Evolutionary conservation across 2,329 filamentous ascomycete species (phyloP).

Genomic region (Colletotrichum caudatum): DNA sequence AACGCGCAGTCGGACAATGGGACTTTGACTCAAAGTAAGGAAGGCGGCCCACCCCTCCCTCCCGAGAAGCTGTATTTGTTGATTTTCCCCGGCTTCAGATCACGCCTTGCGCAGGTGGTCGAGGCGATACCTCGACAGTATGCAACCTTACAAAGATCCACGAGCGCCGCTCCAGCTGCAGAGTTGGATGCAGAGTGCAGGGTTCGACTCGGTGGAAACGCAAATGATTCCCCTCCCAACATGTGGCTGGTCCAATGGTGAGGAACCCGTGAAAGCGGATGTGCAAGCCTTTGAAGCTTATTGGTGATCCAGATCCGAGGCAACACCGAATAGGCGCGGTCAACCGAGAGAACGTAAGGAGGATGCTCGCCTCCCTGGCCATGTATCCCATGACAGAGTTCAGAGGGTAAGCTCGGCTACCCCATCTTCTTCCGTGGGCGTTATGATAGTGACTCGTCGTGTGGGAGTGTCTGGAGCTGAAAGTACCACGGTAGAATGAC

Average conservation of each 20-base stretch:
- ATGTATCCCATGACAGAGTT: constrained; percentile 68
- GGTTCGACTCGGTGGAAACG: constrained; percentile 76
- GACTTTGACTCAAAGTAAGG: constrained; percentile 72
- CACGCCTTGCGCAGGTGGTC: constrained; percentile 78
- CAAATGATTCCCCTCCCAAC: constrained; percentile 75
- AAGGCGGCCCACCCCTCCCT: constrained; percentile 45
- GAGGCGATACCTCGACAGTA: constrained; percentile 69
- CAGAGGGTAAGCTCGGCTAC: constrained; percentile 55
- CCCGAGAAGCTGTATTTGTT: constrained; percentile 33
- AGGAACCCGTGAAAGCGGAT: neutral
- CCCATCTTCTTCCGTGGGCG: neutral
- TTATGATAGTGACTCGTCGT: neutral
- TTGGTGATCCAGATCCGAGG: constrained; percentile 56
- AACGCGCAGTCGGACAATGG: constrained; percentile 90
- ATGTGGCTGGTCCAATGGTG: constrained; percentile 77
- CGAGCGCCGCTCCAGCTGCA: constrained; percentile 71
- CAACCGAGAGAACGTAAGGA: constrained; percentile 67
- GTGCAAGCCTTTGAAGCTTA: constrained; percentile 6
- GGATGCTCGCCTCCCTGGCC: constrained; percentile 66
- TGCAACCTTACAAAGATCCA: constrained; percentile 75
- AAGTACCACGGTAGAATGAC: constrained; percentile 61
- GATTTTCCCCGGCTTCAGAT: constrained; percentile 52
- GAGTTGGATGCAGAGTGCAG: constrained; percentile 69
- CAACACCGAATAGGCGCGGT: constrained; percentile 65
- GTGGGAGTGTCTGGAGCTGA: constrained; percentile 41